Conservation (phyloP, 1,284 basidiomycete genomes). For the Austropuccinia psidii region DNA sequence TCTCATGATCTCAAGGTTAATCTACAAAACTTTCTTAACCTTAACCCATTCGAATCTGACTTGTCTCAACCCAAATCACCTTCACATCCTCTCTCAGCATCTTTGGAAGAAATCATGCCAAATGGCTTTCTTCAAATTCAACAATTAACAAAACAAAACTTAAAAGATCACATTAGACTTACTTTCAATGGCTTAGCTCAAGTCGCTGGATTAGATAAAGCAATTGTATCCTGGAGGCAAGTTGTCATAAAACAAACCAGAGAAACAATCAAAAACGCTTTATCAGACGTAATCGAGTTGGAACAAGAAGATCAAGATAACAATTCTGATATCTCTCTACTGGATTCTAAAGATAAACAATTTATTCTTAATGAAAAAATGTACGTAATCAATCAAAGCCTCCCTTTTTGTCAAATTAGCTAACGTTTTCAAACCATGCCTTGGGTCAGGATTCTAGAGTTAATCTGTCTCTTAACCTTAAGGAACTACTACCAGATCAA, state of each 20-base stretch:
- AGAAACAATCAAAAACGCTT: constrained; percentile 52
- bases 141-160: constrained; percentile 22
- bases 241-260: constrained; percentile 62
- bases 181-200: constrained; percentile 66
- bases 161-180: constrained; percentile 61
- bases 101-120: background rate
- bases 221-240: constrained; percentile 67
- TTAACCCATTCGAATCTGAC: background rate
- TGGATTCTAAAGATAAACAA: constrained; percentile 19
- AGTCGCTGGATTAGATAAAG: constrained; percentile 64
- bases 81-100: no score
- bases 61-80: background rate
- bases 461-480: constrained; percentile 56
- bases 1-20: constrained; percentile 23
- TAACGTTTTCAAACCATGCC: constrained; percentile 12
- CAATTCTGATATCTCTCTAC: background rate
- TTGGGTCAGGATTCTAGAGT: constrained; percentile 30
- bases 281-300: constrained; percentile 20
- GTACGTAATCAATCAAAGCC: constrained; percentile 43
- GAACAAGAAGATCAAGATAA: constrained; percentile 33
- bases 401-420: background rate
- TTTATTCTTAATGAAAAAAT: constrained; percentile 25
- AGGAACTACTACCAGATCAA: constrained; percentile 60
- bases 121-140: background rate
- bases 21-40: constrained; percentile 5